A percentile compares a stretch with the other conserved stretches of the same genome.
Evolutionary conservation across 495 filamentous ascomycete species (phyloP).

Genomic region (Trichoderma reesei): DNA sequence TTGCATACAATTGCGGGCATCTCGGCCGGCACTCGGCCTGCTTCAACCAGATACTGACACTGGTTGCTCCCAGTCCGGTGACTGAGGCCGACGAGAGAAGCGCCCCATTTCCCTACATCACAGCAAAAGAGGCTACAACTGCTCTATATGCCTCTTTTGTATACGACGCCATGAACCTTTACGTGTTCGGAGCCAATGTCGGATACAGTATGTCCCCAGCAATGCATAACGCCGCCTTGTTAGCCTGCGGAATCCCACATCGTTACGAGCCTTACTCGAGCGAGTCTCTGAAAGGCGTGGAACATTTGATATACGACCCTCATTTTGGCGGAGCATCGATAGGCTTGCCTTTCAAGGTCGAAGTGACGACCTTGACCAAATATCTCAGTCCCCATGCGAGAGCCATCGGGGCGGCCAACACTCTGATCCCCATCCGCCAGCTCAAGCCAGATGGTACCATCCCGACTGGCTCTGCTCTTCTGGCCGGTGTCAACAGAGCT

Average conservation of each 20-base stretch:
- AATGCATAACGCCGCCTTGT: constrained; percentile 66
- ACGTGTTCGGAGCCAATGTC: constrained; percentile 59
- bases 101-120: constrained; percentile 32
- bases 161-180: constrained; percentile 55
- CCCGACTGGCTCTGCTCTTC: constrained; percentile 46
- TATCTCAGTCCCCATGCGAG: constrained; percentile 60
- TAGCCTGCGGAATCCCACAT: constrained; percentile 56
- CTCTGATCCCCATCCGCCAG: constrained; percentile 58
- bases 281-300: constrained; percentile 47
- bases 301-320: constrained; percentile 50
- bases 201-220: constrained; percentile 62
- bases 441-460: constrained; percentile 47
- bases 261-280: constrained; percentile 52
- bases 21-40: constrained; percentile 54
- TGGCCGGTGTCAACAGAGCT: constrained; percentile 48
- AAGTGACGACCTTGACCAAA: constrained; percentile 53
- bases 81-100: not conserved
- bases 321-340: constrained; percentile 62
- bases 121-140: constrained; percentile 49
- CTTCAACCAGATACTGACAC: constrained; percentile 57
- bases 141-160: constrained; percentile 42
- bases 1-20: constrained; percentile 57
- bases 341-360: constrained; percentile 63
- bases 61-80: constrained; percentile 30
- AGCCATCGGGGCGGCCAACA: constrained; percentile 69